Conservation (phyloP, 306 rosid genomes). For the Elaeagnus macrophylla region DNA sequence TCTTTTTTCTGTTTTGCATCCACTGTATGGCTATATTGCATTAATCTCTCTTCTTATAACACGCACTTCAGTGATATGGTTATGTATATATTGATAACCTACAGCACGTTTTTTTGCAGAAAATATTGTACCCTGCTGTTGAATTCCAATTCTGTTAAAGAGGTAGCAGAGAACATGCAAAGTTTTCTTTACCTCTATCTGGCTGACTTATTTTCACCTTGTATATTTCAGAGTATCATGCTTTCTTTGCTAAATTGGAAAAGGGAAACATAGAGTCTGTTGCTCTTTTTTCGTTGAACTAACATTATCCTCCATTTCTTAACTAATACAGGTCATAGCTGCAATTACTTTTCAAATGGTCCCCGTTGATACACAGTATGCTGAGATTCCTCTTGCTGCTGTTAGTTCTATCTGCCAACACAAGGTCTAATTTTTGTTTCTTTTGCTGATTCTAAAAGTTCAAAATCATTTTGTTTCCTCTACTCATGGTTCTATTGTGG, state of each 20-base stretch:
- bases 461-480: not conserved
- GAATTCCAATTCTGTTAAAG: slow-evolving; percentile 30
- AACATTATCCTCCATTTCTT: not conserved
- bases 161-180: slow-evolving; percentile 31
- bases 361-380: slow-evolving; percentile 80
- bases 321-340: slow-evolving; percentile 53
- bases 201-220: not conserved
- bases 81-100: slow-evolving; percentile 1
- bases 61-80: not conserved
- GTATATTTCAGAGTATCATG: not conserved
- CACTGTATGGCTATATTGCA: not conserved
- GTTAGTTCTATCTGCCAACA: slow-evolving; percentile 50
- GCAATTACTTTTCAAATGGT: slow-evolving; percentile 80
- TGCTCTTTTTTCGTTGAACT: not conserved
- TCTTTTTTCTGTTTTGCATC: not conserved
- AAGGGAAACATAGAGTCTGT: not conserved
- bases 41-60: no score
- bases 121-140: slow-evolving; percentile 74
- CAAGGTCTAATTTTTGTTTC: slow-evolving; percentile 40
- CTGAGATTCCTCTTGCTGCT: slow-evolving; percentile 91
- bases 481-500: not conserved
- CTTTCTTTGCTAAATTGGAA: not conserved
- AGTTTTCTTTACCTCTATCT: not conserved
- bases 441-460: not conserved
- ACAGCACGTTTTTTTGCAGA: slow-evolving; percentile 38